Evolutionary conservation across 441 rosid genomes (phyloP), one percentile per base, ranked within the genome.

Genomic region (Geranium incanum): DNA sequence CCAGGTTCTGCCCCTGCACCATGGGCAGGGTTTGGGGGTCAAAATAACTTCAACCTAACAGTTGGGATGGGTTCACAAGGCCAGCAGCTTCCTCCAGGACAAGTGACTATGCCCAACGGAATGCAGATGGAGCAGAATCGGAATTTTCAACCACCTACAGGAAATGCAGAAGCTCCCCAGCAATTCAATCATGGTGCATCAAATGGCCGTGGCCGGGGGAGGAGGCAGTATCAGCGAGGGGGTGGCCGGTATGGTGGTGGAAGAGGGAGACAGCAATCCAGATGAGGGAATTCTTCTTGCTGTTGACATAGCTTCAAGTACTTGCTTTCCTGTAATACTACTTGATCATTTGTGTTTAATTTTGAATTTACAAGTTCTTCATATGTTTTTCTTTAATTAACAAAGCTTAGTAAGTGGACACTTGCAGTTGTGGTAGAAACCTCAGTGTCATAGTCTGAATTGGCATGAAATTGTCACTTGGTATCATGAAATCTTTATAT

Each of bases 1-100:
- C 77, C 78, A 36, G 84, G 87, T 21, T 81, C 86, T n/a, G 65
- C 77, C 13, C 39, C 71, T 65, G 75, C 76, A 16, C 79, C 88
- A 23, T 87, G 93, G 91, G 70, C 77, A 52, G 85, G 86, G 38
- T 73, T 78, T 66, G 50, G 71, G 57, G 86, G 82, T 82, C 92
- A 85, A 75, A 88, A 82, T 81, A 74, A 69, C 69, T 74, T 82
- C 72, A 91, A 81, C 83, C 93, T 73, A 66, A 70, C 70, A 12
- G 81, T 80, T 39, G 96, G 86, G 76, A 72, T 78, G 78, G 83
- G 81, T 45, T 66, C 81, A 39, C 80, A 76, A 36, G 77, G 68
- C 74, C 94, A 80, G 72, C 79, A 84, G 37, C 55, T 67, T 68
- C 77, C 43, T 11, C 79, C 73, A 6, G 79, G 74, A 70, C 83